phyloP scores from a whole-genome alignment of 1,284 basidiomycete genomes.

The Mycena citricolor region DNA sequence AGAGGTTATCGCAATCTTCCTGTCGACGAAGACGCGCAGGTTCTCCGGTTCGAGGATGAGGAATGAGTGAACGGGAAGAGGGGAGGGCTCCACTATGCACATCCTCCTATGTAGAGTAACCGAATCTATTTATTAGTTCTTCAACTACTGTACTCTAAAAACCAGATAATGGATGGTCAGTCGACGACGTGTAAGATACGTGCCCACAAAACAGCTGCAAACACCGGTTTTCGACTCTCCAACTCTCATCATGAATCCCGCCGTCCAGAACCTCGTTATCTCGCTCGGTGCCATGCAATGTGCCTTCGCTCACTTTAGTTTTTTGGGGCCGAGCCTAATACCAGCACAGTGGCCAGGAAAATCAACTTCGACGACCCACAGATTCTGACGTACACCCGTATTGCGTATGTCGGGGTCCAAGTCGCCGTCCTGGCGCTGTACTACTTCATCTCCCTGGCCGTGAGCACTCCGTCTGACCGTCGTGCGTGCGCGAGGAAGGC shows the following conservation, averaged over 20 bases:
- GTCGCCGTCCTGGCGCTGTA: constrained; percentile 68
- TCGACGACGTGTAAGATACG: neutral
- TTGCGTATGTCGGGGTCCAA: constrained; percentile 81
- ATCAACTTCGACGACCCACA: constrained; percentile 91
- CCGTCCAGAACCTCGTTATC: constrained; percentile 73
- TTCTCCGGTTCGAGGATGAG: constrained; percentile 79
- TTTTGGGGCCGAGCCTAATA: constrained; percentile 22
- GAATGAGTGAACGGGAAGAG: constrained; percentile 37
- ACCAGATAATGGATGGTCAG: neutral
- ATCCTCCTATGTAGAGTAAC: constrained; percentile 20
- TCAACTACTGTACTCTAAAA: constrained; percentile 15
- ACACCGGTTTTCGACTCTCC: neutral
- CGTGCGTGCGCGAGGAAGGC: constrained; percentile 5
- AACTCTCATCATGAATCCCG: constrained; percentile 47
- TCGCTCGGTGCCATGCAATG: constrained; percentile 91
- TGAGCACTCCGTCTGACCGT: constrained; percentile 32
- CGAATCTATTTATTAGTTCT: constrained; percentile 17
- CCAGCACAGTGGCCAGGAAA: constrained; percentile 79
- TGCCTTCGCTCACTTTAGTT: constrained; percentile 30
- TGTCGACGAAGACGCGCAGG: constrained; percentile 87
- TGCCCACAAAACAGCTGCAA: neutral
- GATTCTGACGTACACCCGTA: constrained; percentile 79
- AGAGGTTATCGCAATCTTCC: constrained; percentile 81
- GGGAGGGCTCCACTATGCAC: constrained; percentile 9
- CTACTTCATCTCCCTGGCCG: constrained; percentile 73